These are phyloP conservation scores for Purpureocillium lavendulum DNA, from an alignment of 2,329 filamentous ascomycete species.

Conservation along the genomic window DNA sequence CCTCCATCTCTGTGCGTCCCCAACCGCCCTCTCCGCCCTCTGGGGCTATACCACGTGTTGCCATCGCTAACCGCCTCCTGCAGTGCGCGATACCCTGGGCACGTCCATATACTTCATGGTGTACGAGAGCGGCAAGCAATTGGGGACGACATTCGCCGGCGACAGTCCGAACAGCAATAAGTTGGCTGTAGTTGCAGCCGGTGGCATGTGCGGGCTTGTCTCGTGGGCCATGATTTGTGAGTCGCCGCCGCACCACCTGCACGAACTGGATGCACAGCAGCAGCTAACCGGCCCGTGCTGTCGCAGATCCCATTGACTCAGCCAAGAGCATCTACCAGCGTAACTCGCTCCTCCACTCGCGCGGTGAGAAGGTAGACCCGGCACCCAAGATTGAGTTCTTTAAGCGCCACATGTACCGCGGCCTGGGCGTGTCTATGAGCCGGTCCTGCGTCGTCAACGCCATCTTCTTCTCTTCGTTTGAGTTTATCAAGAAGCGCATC, in stretches of 20 bases:
- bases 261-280: background rate
- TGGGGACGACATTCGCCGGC: slow-evolving; percentile 65
- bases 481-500: slow-evolving; percentile 68
- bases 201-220: slow-evolving; percentile 73
- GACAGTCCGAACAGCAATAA: slow-evolving; percentile 69
- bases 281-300: slow-evolving; percentile 5
- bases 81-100: slow-evolving; percentile 74
- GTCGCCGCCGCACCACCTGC: slow-evolving; percentile 17
- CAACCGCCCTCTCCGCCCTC: background rate
- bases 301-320: slow-evolving; percentile 64
- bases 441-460: slow-evolving; percentile 78
- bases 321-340: slow-evolving; percentile 82
- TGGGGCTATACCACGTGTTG: background rate
- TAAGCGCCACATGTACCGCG: slow-evolving; percentile 71
- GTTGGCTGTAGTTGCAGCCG: slow-evolving; percentile 68
- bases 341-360: slow-evolving; percentile 63
- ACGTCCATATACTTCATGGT: slow-evolving; percentile 84
- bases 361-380: slow-evolving; percentile 53
- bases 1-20: slow-evolving; percentile 64
- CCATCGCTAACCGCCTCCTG: slow-evolving; percentile 7
- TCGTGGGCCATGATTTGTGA: slow-evolving; percentile 72
- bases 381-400: slow-evolving; percentile 72
- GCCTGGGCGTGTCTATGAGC: slow-evolving; percentile 74
- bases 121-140: slow-evolving; percentile 78
- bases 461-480: slow-evolving; percentile 84